These are phyloP conservation scores for Neopestalotiopsis clavispora DNA, from an alignment of 2,329 filamentous ascomycete species.

Conservation along the genomic window DNA sequence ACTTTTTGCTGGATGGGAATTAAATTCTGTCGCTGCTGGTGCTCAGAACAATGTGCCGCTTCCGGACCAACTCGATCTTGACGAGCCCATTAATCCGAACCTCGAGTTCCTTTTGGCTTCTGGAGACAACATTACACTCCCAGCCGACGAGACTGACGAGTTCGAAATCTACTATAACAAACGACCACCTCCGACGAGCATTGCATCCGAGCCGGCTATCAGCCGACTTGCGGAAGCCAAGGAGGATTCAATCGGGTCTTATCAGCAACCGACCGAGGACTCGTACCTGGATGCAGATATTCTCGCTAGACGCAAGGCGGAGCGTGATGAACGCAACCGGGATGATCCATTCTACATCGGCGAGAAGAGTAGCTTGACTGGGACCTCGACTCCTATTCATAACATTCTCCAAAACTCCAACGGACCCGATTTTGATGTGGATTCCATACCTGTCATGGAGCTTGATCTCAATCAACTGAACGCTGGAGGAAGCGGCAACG, in stretches of 20 bases:
- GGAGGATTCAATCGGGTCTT: slow-evolving; percentile 56
- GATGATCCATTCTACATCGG: slow-evolving; percentile 96
- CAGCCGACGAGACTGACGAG: slow-evolving; percentile 63
- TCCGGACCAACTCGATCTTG: slow-evolving; percentile 76
- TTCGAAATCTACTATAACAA: slow-evolving; percentile 72
- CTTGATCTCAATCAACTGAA: slow-evolving; percentile 72
- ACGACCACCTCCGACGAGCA: slow-evolving; percentile 53
- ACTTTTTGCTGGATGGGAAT: slow-evolving; percentile 82
- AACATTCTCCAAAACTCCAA: slow-evolving; percentile 76
- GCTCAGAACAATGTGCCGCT: slow-evolving; percentile 87
- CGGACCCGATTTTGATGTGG: slow-evolving; percentile 82
- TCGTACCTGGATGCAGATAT: slow-evolving; percentile 75
- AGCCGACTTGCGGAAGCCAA: slow-evolving; percentile 51
- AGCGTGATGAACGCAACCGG: slow-evolving; percentile 80
- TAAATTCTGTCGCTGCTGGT: slow-evolving; percentile 85
- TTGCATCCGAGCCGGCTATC: slow-evolving; percentile 63
- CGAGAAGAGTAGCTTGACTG: slow-evolving; percentile 56
- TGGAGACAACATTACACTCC: slow-evolving; percentile 54
- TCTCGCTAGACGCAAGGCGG: slow-evolving; percentile 73
- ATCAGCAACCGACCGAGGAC: slow-evolving; percentile 66
- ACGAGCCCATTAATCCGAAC: slow-evolving; percentile 80
- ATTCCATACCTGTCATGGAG: slow-evolving; percentile 95
- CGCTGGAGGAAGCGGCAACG: slow-evolving; percentile 34
- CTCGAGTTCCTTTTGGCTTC: slow-evolving; percentile 70
- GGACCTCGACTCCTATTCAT: slow-evolving; percentile 77